Evolutionary conservation across 2,329 filamentous ascomycete genomes (phyloP), one percentile per base, ranked within the genome.

Genomic region (Epichloe aotearoae): DNA sequence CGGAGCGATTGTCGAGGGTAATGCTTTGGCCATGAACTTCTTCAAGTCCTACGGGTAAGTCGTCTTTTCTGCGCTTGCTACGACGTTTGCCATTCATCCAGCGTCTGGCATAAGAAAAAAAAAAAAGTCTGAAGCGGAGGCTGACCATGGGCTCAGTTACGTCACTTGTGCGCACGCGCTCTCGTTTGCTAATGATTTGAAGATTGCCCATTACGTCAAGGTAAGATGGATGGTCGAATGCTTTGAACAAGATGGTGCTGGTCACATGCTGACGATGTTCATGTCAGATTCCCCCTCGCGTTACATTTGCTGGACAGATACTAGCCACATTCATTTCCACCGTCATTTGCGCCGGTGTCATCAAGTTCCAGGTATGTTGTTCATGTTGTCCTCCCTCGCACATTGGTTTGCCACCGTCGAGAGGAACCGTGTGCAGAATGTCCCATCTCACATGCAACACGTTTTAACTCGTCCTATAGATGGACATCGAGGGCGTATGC

Each of bases 201-300:
- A 68, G 55, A 50, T 68, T 23, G 66, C 64, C 3, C 66, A 68
- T 51, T 75, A 75, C 57, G 68, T 76, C 58, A 76, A 76, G 50
- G 52, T 46, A 30, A 23, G 19, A 23, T 20, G 17, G 39, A 23
- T 20, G 11, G 39, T 19, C 14, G 10, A 23, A 41, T 15, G 15
- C n/a, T 30, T 30, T 10, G 26, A 30, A 30, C 8, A 30, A 30
- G 26, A 30, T 10, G 26, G 8, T 10, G 7, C 26, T 30, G 3
- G 7, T 30, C 8, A 2, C 7, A 36, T 19, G 4, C 20, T 33
- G 30, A 20, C 8, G 6, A 12, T 10, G 33, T 34, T 15, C 3
- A 14, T 3, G 19, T n/a, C 30, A 54, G 59, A 62, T 69, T 47
- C 64, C 66, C 66, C 66, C 65, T 3, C 60, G 66, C 1, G 57